Conservation (phyloP, 805 yeast species). For the Ogataea pignaliae region DNA sequence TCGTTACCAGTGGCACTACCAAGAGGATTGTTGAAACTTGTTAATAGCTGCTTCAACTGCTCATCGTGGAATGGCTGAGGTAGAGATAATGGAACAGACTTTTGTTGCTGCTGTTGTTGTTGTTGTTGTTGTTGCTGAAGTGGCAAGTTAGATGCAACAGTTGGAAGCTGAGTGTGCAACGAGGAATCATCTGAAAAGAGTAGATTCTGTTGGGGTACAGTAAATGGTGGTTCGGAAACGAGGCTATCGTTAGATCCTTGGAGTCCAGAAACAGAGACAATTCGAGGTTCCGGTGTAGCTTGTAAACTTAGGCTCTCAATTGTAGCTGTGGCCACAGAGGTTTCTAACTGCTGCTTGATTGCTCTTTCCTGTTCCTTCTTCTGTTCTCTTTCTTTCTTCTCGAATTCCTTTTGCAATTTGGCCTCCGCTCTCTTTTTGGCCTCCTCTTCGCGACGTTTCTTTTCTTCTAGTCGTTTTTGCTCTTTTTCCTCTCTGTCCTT, state of each 20-base stretch:
- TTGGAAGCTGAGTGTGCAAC: too few relatives aligned
- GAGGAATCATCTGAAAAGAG: too few relatives aligned
- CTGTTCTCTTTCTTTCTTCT: constrained; percentile 19
- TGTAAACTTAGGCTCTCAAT: too few relatives aligned
- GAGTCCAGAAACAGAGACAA: too few relatives aligned
- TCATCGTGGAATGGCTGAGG: constrained; percentile 12
- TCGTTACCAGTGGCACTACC: neutral
- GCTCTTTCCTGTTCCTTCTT: constrained; percentile 29
- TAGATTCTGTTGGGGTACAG: too few relatives aligned
- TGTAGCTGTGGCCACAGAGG: too few relatives aligned
- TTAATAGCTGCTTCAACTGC: constrained; percentile 13
- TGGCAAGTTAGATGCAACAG: neutral
- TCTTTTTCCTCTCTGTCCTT: constrained; percentile 34
- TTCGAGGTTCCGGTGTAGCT: too few relatives aligned
- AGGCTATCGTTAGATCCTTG: too few relatives aligned
- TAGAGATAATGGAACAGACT: neutral
- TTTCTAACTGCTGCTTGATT: constrained; percentile 4
- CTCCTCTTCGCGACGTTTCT: constrained; percentile 27
- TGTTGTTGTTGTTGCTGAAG: constrained; percentile 4
- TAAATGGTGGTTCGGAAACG: too few relatives aligned
- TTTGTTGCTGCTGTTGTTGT: constrained; percentile 1
- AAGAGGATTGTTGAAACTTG: constrained; percentile 6
- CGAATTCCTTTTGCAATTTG: constrained; percentile 30
- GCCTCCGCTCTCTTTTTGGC: constrained; percentile 34
- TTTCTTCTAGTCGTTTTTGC: constrained; percentile 34